Evolutionary conservation across 768 basidiomycete species (phyloP), one percentile per base, ranked within the genome.

Genomic region (Russula abietina): DNA sequence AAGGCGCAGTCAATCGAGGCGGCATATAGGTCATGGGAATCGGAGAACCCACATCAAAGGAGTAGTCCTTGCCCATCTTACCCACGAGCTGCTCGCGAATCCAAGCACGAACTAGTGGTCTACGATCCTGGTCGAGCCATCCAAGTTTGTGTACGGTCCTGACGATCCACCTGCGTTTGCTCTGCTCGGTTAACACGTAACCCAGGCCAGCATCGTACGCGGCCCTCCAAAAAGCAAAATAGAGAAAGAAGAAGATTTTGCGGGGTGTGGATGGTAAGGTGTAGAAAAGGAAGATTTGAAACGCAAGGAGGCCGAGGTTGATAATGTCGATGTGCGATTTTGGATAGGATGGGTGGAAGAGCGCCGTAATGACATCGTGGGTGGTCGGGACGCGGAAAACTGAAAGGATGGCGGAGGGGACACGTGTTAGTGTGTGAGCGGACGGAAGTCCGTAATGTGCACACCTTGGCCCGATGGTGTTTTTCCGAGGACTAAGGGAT

Each of bases 1-100:
- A 60, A 57, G n/a, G 57, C 14, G 26, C 24, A 12, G 28, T 43
- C 14, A 43, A 48, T 54, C 11, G 60, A 50, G 56, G 54, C 7
- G 30, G 59, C 22, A 61, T 45, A 51, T 57, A 57, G 46, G 51
- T 54, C 52, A 57, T n/a, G 10, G 19, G 50, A 28, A 19, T n/a
- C 36, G 56, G 45, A 39, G 17, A 24, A 81, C 85, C 39, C 69
- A 93, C 92, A 70, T 97, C 90, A 71, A 96, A 96, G 5, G 88
- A 88, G 73, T 97, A 98, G 67, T 92, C 92, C 65, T 86, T 85
- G 46, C 93, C 94, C 92, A 98, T 94, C 79, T 97, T 98, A 22
- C 87, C 91, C 19, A 79, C 84, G 2, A 98, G 80, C 70, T 98
- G 93, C 54, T 80, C 80, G 65, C 86, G 81, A 70, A 97, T 91